Base-by-base conservation (phyloP, 2,329 filamentous ascomycete genomes). In the Fusarium compactum region DNA sequence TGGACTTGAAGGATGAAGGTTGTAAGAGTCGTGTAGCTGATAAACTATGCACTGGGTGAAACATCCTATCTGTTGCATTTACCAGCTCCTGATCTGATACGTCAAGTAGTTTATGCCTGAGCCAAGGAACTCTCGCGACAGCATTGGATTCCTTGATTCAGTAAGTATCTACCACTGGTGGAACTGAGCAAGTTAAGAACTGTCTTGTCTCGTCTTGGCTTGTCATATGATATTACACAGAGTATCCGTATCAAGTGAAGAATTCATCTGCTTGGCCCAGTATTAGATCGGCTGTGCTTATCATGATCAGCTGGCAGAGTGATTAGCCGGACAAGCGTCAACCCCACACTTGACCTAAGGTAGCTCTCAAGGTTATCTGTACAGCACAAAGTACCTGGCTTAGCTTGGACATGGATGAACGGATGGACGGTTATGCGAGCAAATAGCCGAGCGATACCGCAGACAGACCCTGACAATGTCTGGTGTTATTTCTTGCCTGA, bases 291-390 rank as follows among this genome's bases (percentile, higher is more conserved):
- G 63, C 46, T 66, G 59, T 70, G 68, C 65, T 69, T 72, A 74
- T 74, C 72, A 69, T 67, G 62, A 69, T 68, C 63, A 70, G 63
- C 67, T 70, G 53, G 58, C 30, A 53, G 40, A 64, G 65, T 62
- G 63, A 62, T 63, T 70, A 69, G 62, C 69, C 54, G 71, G 58
- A 27, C 38, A 20, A 62, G 52, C 25, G 47, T 25, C 45, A 65
- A 72, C 71, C 71, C 71, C 71, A 74, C 69, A 74, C 50, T 64
- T 47, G 63, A 44, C 30, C 22, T 20, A 52, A 52, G 62, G 51
- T 71, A 63, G 71, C 50, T 59, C 48, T 57, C 56, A 58, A 56
- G 54, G 58, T 56, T 47, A 63, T 58, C 59, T 57, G 25, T 15
- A 41, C 50, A 52, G 32, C 18, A 29, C 50, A 52, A 52, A 41